Base-by-base conservation (phyloP, 345 rosid species). In the Erysimum cheiranthoides region DNA sequence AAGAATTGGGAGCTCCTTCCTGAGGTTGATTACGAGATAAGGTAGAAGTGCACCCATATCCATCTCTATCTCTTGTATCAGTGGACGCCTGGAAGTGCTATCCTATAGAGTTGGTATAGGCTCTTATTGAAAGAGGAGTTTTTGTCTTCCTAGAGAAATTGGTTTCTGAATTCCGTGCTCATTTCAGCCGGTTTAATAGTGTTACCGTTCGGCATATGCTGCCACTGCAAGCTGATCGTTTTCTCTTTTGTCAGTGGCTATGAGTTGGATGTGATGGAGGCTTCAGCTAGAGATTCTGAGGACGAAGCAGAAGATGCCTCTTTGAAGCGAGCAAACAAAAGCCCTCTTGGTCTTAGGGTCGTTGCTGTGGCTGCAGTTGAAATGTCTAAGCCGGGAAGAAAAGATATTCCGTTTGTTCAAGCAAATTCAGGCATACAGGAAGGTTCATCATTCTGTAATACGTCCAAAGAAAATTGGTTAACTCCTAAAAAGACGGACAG, bases 201-300 rank as follows among this genome's bases (percentile, higher is more conserved):
- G 43, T 49, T 58, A 64, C 50, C 46, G 51, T 39, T 62, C 10
- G 16, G 57, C 52, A 49, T 30, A 35, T 34, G 66, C 59, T 8
- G 39, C 36, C 17, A 46, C 32, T 57, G 38, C 25, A 57, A 50
- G n/a, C 74, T 77, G 35, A 68, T 12, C 17, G n/a, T 34, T 58
- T 74, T 21, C 35, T 66, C 45, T 39, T 71, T 65, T 38, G 17
- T 63, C 81, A 89, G 95, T 84, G 97, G 92, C 61, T 80, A 88
- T 84, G 94, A 93, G 68, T 71, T 91, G 86, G 98, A 90, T 77
- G 70, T 81, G 78, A 82, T 85, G 90, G 96, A 85, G 82, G 92
- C 89, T 81, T 94, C 91, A 82, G 98, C 97, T 66, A 86, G 79
- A 73, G 97, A 96, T 86, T 96, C 97, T 43, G 98, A 96, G 66